Conservation (phyloP, 139 green algal species). For the Coelastrella sp. region DNA sequence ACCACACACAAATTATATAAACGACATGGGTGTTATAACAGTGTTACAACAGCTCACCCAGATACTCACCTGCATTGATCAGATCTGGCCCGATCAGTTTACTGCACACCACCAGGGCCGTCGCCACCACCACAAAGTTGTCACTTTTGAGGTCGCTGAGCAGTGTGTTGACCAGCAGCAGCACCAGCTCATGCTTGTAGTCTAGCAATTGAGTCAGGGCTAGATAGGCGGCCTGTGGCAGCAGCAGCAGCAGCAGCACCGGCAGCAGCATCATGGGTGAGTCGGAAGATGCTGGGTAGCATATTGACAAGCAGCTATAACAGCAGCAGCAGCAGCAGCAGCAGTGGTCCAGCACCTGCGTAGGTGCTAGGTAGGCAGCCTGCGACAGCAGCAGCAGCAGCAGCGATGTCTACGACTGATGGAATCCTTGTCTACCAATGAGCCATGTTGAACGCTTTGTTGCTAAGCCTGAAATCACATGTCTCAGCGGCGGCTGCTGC, state of each 20-base stretch:
- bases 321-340: neutral
- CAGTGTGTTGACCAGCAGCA: constrained; percentile 98
- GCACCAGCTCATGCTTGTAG: constrained; percentile 90
- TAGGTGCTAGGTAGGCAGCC: neutral
- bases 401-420: too few relatives aligned
- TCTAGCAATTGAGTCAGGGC: constrained; percentile 93
- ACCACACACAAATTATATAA: neutral
- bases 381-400: too few relatives aligned
- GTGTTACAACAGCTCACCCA: neutral
- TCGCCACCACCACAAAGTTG: constrained; percentile 91
- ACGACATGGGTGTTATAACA: neutral
- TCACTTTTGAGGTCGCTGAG: constrained; percentile 93
- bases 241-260: neutral
- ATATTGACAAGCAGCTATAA: too few relatives aligned
- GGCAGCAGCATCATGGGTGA: too few relatives aligned
- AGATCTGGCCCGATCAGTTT: constrained; percentile 90
- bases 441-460: too few relatives aligned
- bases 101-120: constrained; percentile 75
- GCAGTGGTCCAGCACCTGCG: neutral
- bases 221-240: constrained; percentile 91
- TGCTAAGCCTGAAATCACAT: too few relatives aligned
- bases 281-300: too few relatives aligned
- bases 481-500: too few relatives aligned
- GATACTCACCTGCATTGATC: constrained; percentile 75
- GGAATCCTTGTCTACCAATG: too few relatives aligned